phyloP scores from a whole-genome alignment of 106 monocot genomes.

The Phalaenopsis aphrodite region DNA sequence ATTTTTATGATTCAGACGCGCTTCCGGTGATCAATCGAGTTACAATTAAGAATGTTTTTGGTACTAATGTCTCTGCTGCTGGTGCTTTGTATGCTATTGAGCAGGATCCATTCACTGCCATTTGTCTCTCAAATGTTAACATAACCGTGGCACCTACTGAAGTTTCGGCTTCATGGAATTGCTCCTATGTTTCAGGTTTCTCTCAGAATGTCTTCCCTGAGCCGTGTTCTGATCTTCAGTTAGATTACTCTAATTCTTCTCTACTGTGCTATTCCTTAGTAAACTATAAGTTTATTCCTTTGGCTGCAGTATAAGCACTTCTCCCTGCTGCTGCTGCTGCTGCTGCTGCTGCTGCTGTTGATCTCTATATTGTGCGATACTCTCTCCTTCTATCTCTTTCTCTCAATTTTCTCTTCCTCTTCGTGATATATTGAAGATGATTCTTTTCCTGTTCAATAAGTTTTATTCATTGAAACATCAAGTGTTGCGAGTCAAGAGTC shows the following conservation, averaged over 20 bases:
- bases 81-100: conserved; percentile 59
- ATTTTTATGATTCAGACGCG: conserved; percentile 36
- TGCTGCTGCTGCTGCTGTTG: background rate
- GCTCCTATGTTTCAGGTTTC: conserved; percentile 64
- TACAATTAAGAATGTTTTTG: conserved; percentile 56
- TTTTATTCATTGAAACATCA: background rate
- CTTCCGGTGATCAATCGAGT: conserved; percentile 47
- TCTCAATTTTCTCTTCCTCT: background rate
- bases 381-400: background rate
- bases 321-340: background rate
- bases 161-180: conserved; percentile 42
- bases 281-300: conserved; percentile 19
- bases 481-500: background rate
- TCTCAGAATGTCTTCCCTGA: conserved; percentile 58
- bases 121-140: conserved; percentile 63
- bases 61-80: conserved; percentile 39
- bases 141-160: conserved; percentile 23
- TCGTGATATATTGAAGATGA: background rate
- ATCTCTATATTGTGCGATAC: background rate
- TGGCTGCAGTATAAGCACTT: conserved; percentile 15
- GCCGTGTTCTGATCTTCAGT: conserved; percentile 50
- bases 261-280: conserved; percentile 37
- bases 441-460: conserved; percentile 7
- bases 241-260: conserved; percentile 36
- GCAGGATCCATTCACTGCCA: conserved; percentile 46